Conservation (phyloP, 352 stramenopile species). For the Phytophthora sojae region DNA sequence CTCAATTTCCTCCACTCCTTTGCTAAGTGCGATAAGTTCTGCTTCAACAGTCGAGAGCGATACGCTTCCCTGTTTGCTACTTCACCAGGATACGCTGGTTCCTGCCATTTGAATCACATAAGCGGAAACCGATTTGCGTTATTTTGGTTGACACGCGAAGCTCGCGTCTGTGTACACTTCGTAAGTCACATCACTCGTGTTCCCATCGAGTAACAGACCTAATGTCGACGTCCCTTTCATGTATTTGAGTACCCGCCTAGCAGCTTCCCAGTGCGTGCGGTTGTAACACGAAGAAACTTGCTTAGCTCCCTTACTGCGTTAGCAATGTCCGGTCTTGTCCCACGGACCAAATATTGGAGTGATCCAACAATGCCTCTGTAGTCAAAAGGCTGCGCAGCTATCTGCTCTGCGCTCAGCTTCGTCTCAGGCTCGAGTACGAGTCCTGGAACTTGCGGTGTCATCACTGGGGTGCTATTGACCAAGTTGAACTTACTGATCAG, state of each 20-base stretch:
- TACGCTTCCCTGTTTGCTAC: constrained; percentile 13
- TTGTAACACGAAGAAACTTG: constrained; percentile 41
- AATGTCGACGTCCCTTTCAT: constrained; percentile 25
- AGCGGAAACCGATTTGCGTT: too few relatives aligned
- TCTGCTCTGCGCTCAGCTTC: constrained; percentile 25
- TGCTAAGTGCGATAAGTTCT: constrained; percentile 13
- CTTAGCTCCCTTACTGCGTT: constrained; percentile 40
- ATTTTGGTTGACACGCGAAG: not conserved
- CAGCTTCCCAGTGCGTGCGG: constrained; percentile 32
- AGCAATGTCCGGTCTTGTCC: constrained; percentile 37
- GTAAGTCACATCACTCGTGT: constrained; percentile 11
- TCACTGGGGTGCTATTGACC: not conserved
- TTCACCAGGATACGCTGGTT: constrained; percentile 4
- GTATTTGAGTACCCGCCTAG: constrained; percentile 32
- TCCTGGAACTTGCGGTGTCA: constrained; percentile 12
- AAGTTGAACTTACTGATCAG: not conserved
- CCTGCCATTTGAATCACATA: too few relatives aligned
- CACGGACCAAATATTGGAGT: constrained; percentile 38
- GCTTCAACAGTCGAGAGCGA: constrained; percentile 21
- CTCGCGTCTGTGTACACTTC: constrained; percentile 13
- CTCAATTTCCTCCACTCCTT: too few relatives aligned
- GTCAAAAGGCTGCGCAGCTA: constrained; percentile 25
- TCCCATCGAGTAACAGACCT: constrained; percentile 12
- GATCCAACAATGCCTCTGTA: constrained; percentile 30
- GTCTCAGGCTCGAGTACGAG: constrained; percentile 24